phyloP scores from a whole-genome alignment of 306 rosid species.

The Fragaria iinumae region DNA sequence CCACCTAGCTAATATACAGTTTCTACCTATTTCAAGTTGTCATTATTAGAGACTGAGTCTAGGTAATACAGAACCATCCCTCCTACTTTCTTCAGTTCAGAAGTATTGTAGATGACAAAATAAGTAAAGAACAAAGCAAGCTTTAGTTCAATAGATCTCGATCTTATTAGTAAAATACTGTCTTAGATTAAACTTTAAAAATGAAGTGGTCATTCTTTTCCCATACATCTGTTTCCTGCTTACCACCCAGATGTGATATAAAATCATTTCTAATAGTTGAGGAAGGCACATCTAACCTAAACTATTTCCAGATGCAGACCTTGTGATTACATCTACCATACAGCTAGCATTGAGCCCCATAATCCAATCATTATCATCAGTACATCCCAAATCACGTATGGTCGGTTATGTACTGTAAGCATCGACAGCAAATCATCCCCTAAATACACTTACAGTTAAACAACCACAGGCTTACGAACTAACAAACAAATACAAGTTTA shows the following conservation, averaged over 20 bases:
- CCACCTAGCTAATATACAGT: not conserved
- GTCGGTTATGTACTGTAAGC: conserved; percentile 16
- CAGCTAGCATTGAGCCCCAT: conserved; percentile 33
- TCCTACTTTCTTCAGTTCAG: not conserved
- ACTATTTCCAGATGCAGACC: conserved; percentile 25
- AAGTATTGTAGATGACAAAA: not conserved
- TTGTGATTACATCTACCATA: conserved; percentile 31
- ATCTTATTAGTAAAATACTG: not conserved
- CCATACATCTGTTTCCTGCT: conserved; percentile 16
- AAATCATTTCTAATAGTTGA: conserved; percentile 11
- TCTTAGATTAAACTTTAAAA: not conserved
- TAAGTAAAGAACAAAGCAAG: not conserved
- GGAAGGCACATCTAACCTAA: conserved; percentile 24
- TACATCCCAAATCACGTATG: conserved; percentile 14
- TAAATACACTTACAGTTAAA: not conserved
- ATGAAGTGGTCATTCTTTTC: conserved; percentile 19
- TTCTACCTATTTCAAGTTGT: conserved; percentile 1
- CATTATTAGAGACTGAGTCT: not conserved
- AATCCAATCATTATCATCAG: conserved; percentile 13
- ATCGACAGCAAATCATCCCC: conserved; percentile 24
- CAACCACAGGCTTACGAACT: conserved; percentile 3
- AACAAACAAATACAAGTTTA: not conserved
- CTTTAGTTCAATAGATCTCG: not conserved
- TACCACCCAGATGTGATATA: conserved; percentile 11
- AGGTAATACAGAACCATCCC: not conserved